phyloP scores from a whole-genome alignment of 495 filamentous ascomycete species.

The Daldinia bambusicola region DNA sequence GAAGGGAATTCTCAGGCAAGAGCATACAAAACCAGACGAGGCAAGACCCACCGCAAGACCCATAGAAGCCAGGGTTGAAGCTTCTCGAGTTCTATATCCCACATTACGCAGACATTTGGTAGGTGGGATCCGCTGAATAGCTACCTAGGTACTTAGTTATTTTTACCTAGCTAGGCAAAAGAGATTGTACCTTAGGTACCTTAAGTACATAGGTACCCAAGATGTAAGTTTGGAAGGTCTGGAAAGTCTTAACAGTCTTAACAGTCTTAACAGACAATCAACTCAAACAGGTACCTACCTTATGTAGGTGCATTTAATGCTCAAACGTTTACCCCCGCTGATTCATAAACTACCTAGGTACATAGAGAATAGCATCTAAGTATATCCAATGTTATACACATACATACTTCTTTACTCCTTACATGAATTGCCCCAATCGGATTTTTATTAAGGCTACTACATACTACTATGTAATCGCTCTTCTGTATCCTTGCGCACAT shows the following conservation, averaged over 20 bases:
- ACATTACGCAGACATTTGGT: neutral
- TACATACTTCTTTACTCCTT: neutral
- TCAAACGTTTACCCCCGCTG: neutral
- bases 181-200: too few species aligned
- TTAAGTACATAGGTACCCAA: too few species aligned
- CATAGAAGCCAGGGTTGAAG: neutral
- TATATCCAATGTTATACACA: too few species aligned
- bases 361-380: neutral
- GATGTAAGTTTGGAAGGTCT: too few species aligned
- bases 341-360: neutral
- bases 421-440: neutral
- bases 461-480: too few species aligned
- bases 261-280: conserved; percentile 10
- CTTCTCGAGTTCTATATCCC: conserved; percentile 17
- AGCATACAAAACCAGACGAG: neutral
- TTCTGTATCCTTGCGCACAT: neutral
- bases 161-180: neutral
- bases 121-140: conserved; percentile 11
- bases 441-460: neutral
- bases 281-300: conserved; percentile 34
- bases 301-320: too few species aligned
- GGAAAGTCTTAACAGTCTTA: too few species aligned
- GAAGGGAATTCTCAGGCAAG: conserved; percentile 27
- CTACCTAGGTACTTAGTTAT: neutral
- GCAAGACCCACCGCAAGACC: too few species aligned